A percentile compares a stretch with the other conserved stretches of the same genome.
These are phyloP conservation scores for Nitzschia putrida DNA, from an alignment of 108 stramenopile species.

Conservation along the genomic window DNA sequence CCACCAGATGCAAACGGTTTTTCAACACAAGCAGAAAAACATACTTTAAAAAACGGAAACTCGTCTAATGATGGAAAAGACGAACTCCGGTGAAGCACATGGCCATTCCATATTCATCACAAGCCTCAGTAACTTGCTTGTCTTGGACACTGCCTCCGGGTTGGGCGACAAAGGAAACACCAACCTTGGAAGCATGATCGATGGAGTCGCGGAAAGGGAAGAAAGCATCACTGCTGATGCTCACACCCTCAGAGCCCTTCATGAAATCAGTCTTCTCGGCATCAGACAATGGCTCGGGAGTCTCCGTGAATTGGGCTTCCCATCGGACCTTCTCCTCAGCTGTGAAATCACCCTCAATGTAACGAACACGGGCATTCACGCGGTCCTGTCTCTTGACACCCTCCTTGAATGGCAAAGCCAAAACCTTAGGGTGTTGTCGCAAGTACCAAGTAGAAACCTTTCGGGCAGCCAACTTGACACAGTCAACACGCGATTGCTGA, in stretches of 20 bases:
- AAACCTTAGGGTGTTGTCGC: conserved; percentile 97
- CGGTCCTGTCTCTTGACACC: conserved; percentile 96
- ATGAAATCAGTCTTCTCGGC: conserved; percentile 93
- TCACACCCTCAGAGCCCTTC: conserved; percentile 76
- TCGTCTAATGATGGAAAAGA: conserved; percentile 95
- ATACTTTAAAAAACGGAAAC: background rate
- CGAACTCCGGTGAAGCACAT: conserved; percentile 96
- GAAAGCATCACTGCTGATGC: conserved; percentile 96
- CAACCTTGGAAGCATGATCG: conserved; percentile 96
- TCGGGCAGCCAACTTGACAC: conserved; percentile 97
- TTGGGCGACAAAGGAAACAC: conserved; percentile 91
- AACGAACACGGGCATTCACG: conserved; percentile 97
- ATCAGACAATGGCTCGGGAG: conserved; percentile 86
- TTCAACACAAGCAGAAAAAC: too few species aligned
- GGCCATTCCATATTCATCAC: conserved; percentile 95
- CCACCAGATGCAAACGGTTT: too few species aligned
- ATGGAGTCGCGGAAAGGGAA: conserved; percentile 99
- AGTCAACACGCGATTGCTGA: conserved; percentile 99
- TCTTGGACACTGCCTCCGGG: conserved; percentile 97
- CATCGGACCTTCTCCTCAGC: conserved; percentile 87
- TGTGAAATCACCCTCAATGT: conserved; percentile 98
- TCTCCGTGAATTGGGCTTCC: conserved; percentile 83
- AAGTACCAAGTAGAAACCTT: conserved; percentile 97
- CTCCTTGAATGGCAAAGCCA: conserved; percentile 89
- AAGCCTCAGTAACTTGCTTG: conserved; percentile 85